phyloP scores from a whole-genome alignment of 2,329 filamentous ascomycete species.

The Fusarium coffeatum region DNA sequence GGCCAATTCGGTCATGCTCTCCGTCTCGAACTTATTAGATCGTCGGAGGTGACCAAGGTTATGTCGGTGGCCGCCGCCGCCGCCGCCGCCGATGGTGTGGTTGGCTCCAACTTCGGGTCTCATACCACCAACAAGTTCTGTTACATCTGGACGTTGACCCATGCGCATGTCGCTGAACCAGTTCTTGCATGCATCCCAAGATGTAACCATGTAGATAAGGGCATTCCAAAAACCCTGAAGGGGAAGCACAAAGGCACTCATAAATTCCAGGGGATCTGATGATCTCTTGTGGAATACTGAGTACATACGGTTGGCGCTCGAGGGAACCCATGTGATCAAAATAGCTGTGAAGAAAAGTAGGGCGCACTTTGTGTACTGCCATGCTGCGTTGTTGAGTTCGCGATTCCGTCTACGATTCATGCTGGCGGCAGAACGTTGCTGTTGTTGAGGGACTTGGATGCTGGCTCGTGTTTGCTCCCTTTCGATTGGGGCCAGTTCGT shows the following conservation, averaged over 20 bases:
- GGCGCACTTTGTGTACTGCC: constrained; percentile 77
- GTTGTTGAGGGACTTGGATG: constrained; percentile 20
- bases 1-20: constrained; percentile 64
- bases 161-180: constrained; percentile 55
- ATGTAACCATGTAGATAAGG: constrained; percentile 79
- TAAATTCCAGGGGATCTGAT: constrained; percentile 72
- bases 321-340: constrained; percentile 80
- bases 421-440: constrained; percentile 43
- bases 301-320: constrained; percentile 81
- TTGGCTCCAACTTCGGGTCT: constrained; percentile 19
- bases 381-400: constrained; percentile 71
- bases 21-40: constrained; percentile 57
- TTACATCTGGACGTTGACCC: constrained; percentile 47
- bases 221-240: constrained; percentile 89
- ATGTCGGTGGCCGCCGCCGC: constrained; percentile 34
- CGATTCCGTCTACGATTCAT: constrained; percentile 54
- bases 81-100: constrained; percentile 13
- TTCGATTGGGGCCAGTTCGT: constrained; percentile 47
- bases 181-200: constrained; percentile 70
- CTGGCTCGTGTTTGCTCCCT: constrained; percentile 24
- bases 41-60: constrained; percentile 50
- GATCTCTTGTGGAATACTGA: constrained; percentile 68
- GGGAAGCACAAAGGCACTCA: constrained; percentile 79
- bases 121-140: constrained; percentile 51
- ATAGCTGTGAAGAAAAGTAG: constrained; percentile 78